Conservation (phyloP, 2,329 filamentous ascomycete species). For the Ustilaginoidea virens region DNA sequence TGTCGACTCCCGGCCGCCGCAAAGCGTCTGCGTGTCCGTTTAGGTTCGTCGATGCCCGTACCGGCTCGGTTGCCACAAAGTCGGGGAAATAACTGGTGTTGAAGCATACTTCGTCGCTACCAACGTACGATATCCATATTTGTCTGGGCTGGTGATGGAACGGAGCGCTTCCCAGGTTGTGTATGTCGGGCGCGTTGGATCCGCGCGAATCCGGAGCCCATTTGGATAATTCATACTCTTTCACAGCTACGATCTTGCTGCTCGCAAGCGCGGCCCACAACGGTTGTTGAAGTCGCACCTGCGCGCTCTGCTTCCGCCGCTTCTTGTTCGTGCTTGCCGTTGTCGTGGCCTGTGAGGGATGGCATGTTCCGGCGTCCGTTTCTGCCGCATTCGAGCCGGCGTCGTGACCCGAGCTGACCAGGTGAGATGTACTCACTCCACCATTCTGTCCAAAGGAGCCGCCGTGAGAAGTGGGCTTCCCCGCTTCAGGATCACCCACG, state of each 20-base stretch:
- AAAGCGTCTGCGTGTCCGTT: conserved; percentile 14
- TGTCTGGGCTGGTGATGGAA: conserved; percentile 55
- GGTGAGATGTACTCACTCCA: conserved; percentile 7
- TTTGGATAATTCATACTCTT: conserved; percentile 75
- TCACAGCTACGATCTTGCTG: conserved; percentile 91
- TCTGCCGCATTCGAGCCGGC: conserved; percentile 36
- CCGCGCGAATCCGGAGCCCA: conserved; percentile 58
- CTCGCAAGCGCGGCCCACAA: conserved; percentile 90
- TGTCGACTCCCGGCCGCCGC: conserved; percentile 40
- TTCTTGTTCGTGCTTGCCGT: conserved; percentile 47
- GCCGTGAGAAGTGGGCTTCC: conserved; percentile 27
- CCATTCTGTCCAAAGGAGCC: conserved; percentile 5
- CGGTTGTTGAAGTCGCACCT: conserved; percentile 79
- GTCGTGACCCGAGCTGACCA: conserved; percentile 5
- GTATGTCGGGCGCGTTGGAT: conserved; percentile 60
- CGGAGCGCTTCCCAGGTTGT: conserved; percentile 61
- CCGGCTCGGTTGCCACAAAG: conserved; percentile 14
- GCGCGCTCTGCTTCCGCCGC: conserved; percentile 78
- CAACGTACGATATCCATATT: conserved; percentile 71
- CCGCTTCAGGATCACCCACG: conserved; percentile 47
- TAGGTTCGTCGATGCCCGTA: conserved; percentile 9
- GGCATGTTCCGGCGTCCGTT: conserved; percentile 24
- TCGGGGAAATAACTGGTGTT: conserved; percentile 50
- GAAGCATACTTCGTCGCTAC: conserved; percentile 64
- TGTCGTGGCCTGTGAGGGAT: conserved; percentile 17